phyloP scores from a whole-genome alignment of 139 green algal species.

The Astrephomene gubernaculifera region DNA sequence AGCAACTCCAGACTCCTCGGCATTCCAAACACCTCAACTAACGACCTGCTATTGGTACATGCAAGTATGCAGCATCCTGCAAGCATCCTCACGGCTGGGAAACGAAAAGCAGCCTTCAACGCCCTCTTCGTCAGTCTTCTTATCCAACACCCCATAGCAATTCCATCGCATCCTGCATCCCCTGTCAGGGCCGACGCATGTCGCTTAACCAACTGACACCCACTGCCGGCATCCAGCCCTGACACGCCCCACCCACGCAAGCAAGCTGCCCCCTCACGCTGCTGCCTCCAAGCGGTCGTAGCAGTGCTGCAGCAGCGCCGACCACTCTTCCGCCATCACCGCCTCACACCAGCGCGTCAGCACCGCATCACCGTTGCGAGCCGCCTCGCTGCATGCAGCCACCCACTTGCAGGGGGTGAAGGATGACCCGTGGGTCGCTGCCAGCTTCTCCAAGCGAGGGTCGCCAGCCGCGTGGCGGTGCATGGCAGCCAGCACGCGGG shows the following conservation, averaged over 20 bases:
- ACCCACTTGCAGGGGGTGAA: conserved; percentile 16
- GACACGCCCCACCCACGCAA: background rate
- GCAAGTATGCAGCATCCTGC: too few relatives aligned
- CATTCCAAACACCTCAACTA: too few relatives aligned
- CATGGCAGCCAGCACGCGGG: conserved; percentile 4
- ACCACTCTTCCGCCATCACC: conserved; percentile 42
- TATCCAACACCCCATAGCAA: too few relatives aligned
- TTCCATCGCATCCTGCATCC: too few relatives aligned
- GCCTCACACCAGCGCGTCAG: conserved; percentile 40
- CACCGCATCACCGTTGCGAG: background rate
- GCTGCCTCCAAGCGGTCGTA: conserved; percentile 33
- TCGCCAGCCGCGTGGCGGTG: background rate
- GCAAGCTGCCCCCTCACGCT: background rate
- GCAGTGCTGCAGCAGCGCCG: conserved; percentile 52
- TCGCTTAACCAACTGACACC: background rate
- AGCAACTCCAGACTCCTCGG: too few relatives aligned
- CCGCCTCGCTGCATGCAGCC: conserved; percentile 22
- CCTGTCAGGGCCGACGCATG: too few relatives aligned
- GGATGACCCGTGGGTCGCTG: background rate
- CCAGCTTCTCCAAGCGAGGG: background rate
- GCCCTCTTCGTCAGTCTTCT: too few relatives aligned
- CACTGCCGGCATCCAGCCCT: background rate
- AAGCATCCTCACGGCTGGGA: too few relatives aligned
- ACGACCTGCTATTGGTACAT: too few relatives aligned
- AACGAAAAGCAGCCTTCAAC: too few relatives aligned